phyloP scores from a whole-genome alignment of 1,139 yeast genomes.

The Candida albicans region DNA sequence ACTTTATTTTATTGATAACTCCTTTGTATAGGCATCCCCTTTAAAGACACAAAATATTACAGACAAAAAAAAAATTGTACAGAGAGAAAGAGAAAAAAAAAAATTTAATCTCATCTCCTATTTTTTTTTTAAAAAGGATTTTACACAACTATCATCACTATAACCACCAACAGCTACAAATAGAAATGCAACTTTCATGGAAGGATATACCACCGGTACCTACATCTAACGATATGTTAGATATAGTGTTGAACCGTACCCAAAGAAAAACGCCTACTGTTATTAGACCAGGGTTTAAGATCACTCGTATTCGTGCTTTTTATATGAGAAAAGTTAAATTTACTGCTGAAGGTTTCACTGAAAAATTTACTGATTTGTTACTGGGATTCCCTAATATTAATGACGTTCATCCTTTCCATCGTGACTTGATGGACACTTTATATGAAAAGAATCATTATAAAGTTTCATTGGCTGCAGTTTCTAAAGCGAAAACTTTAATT shows the following conservation, averaged over 20 bases:
- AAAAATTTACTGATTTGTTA: conserved; percentile 82
- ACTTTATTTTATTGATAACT: too few relatives aligned
- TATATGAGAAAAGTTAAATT: conserved; percentile 97
- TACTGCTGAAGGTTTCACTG: conserved; percentile 94
- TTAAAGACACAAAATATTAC: too few relatives aligned
- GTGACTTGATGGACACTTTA: conserved; percentile 95
- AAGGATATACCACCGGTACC: conserved; percentile 97
- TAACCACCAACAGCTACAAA: not conserved
- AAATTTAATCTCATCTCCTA: conserved; percentile 8
- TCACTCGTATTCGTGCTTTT: conserved; percentile 95
- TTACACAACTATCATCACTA: not conserved
- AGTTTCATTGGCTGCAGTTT: conserved; percentile 92
- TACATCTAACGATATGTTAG: conserved; percentile 87
- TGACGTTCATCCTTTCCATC: conserved; percentile 97
- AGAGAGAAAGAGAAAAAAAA: conserved; percentile 4
- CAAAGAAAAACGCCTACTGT: conserved; percentile 99
- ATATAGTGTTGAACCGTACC: conserved; percentile 93
- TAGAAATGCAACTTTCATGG: conserved; percentile 91
- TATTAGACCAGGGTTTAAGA: conserved; percentile 93
- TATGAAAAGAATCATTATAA: conserved; percentile 98
- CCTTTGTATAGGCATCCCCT: too few relatives aligned
- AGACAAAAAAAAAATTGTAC: too few relatives aligned
- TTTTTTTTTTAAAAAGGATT: not conserved
- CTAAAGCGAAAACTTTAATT: conserved; percentile 88
- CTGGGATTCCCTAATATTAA: conserved; percentile 93